phyloP scores from a whole-genome alignment of 768 basidiomycete species.

The Rhizopogon vesiculosus region DNA sequence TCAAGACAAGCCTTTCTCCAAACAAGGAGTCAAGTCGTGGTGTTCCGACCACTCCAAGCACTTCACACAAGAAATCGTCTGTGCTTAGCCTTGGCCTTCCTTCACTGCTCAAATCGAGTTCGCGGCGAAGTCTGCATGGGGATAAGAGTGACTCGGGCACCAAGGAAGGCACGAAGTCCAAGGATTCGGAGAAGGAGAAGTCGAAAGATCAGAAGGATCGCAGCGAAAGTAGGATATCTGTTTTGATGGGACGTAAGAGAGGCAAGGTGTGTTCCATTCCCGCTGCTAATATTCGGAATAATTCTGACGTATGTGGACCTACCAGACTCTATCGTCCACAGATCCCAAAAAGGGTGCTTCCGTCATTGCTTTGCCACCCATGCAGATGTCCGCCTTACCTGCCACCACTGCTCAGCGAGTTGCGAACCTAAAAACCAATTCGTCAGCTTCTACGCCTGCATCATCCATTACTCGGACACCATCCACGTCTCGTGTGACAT shows the following conservation, averaged over 20 bases:
- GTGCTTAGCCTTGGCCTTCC: constrained; percentile 78
- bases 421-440: constrained; percentile 66
- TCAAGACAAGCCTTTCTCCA: constrained; percentile 46
- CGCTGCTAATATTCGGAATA: background rate
- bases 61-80: constrained; percentile 74
- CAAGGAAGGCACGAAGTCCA: constrained; percentile 47
- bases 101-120: constrained; percentile 82
- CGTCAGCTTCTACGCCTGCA: constrained; percentile 37
- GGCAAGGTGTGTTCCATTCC: constrained; percentile 68
- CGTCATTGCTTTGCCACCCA: constrained; percentile 75
- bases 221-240: constrained; percentile 86
- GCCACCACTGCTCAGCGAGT: constrained; percentile 80
- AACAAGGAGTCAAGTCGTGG: constrained; percentile 46
- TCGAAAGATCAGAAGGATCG: constrained; percentile 76
- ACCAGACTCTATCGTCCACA: constrained; percentile 76
- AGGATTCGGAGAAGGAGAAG: constrained; percentile 41
- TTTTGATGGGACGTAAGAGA: constrained; percentile 81
- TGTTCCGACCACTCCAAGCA: constrained; percentile 52
- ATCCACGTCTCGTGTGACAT: constrained; percentile 62
- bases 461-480: constrained; percentile 35
- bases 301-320: background rate
- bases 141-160: constrained; percentile 40
- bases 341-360: constrained; percentile 74
- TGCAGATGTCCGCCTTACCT: constrained; percentile 85
- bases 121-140: constrained; percentile 73